These are phyloP conservation scores for Babesia gibsoni DNA, from an alignment of 169 alveolate genomes.

Conservation along the genomic window DNA sequence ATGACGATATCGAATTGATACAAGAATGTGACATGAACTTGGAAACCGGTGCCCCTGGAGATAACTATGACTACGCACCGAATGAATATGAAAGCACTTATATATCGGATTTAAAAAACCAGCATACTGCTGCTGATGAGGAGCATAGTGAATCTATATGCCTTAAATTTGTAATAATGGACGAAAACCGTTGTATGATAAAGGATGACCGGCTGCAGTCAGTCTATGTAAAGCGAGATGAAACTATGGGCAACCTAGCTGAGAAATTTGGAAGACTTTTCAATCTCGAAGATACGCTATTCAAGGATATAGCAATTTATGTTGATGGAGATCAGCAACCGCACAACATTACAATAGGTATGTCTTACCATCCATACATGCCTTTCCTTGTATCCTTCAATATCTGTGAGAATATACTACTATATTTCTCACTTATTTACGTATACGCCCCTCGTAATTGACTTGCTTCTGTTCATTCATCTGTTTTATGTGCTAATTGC, in stretches of 20 bases:
- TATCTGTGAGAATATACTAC: no score
- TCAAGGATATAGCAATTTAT: conserved; percentile 21
- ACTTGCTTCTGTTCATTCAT: no score
- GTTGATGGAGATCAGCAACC: conserved; percentile 57
- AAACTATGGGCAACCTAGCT: conserved; percentile 51
- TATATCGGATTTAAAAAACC: no score
- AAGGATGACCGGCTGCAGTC: conserved; percentile 43
- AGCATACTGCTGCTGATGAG: no score
- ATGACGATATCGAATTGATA: neutral
- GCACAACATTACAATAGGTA: conserved; percentile 51
- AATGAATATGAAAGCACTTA: no score
- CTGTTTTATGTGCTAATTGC: no score
- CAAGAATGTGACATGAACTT: neutral
- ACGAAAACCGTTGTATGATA: conserved; percentile 36
- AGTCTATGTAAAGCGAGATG: conserved; percentile 37
- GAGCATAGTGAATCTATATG: conserved; percentile 27
- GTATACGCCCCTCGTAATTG: no score
- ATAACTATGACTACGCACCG: no score
- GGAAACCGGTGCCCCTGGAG: no score
- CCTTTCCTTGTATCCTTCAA: no score
- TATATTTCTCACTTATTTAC: no score
- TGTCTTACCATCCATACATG: neutral
- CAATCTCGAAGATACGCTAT: conserved; percentile 23
- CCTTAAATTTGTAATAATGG: conserved; percentile 45
- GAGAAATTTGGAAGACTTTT: conserved; percentile 51